Conservation (phyloP, 768 basidiomycete genomes). For the Leccinum disarticulatum region DNA sequence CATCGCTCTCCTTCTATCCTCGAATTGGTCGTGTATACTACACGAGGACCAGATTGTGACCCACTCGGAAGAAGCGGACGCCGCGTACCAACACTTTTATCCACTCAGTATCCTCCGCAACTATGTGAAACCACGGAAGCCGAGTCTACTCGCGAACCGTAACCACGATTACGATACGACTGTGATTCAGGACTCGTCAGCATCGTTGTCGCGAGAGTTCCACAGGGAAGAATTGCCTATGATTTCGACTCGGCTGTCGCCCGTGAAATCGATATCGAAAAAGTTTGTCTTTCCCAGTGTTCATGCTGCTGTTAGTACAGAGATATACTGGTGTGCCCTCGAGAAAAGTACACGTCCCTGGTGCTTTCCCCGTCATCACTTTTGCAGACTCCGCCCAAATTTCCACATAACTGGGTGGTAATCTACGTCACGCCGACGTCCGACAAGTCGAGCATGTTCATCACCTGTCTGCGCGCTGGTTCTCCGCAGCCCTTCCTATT, state of each 20-base stretch:
- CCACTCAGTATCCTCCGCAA: conserved; percentile 42
- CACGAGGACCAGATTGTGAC: conserved; percentile 68
- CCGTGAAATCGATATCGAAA: conserved; percentile 48
- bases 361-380: conserved; percentile 34
- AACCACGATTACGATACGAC: conserved; percentile 5
- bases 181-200: conserved; percentile 1
- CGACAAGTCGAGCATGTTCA: no score
- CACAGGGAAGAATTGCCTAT: conserved; percentile 36
- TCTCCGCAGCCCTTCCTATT: conserved; percentile 68
- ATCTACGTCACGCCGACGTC: conserved; percentile 59
- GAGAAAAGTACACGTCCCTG: conserved; percentile 48
- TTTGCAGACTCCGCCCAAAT: conserved; percentile 40
- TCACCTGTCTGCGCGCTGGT: conserved; percentile 25
- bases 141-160: conserved; percentile 15
- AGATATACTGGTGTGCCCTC: conserved; percentile 25
- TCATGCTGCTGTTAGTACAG: background rate
- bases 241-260: conserved; percentile 43
- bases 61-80: conserved; percentile 68
- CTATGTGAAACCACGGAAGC: conserved; percentile 27
- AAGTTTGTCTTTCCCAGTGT: conserved; percentile 51
- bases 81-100: conserved; percentile 69
- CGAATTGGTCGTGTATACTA: conserved; percentile 78
- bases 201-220: conserved; percentile 3
- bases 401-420: conserved; percentile 82
- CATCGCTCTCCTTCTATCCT: conserved; percentile 37